phyloP scores from a whole-genome alignment of 169 alveolate genomes.

The Plasmodium knowlesi region DNA sequence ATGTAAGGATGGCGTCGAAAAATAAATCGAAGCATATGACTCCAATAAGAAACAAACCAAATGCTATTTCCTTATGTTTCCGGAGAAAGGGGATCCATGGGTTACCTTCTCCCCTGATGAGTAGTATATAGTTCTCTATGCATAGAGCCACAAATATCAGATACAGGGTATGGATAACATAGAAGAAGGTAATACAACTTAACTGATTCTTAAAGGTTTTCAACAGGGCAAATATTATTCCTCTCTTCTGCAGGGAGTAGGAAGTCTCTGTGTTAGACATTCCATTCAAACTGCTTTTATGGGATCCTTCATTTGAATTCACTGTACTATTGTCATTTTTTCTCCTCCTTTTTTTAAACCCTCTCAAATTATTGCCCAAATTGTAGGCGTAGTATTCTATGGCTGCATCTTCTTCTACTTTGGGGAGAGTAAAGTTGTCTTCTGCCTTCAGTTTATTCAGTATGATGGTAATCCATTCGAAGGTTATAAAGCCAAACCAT shows the following conservation, averaged over 20 bases:
- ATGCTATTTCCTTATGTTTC: background rate
- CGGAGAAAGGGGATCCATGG: background rate
- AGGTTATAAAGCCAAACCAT: constrained; percentile 19
- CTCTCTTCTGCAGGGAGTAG: background rate
- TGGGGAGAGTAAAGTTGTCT: constrained; percentile 31
- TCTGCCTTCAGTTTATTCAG: background rate
- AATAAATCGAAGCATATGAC: constrained; percentile 3
- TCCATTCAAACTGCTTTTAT: background rate
- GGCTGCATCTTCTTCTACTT: background rate
- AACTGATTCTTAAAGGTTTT: constrained; percentile 11
- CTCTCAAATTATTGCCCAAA: constrained; percentile 6
- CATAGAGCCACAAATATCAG: constrained; percentile 30
- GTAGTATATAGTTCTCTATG: constrained; percentile 23
- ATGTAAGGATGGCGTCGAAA: constrained; percentile 16
- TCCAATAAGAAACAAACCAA: background rate
- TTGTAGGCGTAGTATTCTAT: constrained; percentile 4
- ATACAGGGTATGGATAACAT: constrained; percentile 1
- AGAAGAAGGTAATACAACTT: background rate
- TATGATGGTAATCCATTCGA: constrained; percentile 42
- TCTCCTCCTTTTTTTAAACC: background rate
- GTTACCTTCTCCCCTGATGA: background rate
- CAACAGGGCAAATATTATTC: background rate
- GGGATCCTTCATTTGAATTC: background rate
- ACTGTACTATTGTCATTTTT: background rate
- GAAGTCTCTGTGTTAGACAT: background rate